Conservation (phyloP, 805 yeast genomes). For the Naumovozyma castellii region DNA sequence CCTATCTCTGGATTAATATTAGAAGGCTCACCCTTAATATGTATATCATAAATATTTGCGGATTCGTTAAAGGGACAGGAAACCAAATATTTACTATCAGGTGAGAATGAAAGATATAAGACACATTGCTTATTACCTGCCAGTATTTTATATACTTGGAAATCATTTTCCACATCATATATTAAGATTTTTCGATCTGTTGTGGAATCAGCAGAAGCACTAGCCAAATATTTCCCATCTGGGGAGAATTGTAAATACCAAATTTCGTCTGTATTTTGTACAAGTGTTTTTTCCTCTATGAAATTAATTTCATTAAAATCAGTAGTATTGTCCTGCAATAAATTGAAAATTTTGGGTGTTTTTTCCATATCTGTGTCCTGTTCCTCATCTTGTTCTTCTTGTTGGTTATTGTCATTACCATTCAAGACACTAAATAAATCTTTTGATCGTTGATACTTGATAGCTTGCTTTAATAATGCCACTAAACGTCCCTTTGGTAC, state of each 20-base stretch:
- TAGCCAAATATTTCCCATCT: constrained; percentile 64
- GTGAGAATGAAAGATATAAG: constrained; percentile 66
- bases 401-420: constrained; percentile 7
- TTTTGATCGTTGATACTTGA: constrained; percentile 35
- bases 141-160: constrained; percentile 31
- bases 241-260: constrained; percentile 79
- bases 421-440: constrained; percentile 31
- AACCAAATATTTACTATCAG: constrained; percentile 54
- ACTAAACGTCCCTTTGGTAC: constrained; percentile 45
- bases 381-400: constrained; percentile 2
- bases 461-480: constrained; percentile 43
- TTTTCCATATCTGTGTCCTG: constrained; percentile 18
- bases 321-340: constrained; percentile 11
- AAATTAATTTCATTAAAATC: constrained; percentile 7
- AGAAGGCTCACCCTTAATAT: constrained; percentile 27
- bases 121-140: constrained; percentile 45
- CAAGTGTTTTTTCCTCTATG: constrained; percentile 14
- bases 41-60: constrained; percentile 60
- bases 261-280: constrained; percentile 60
- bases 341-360: constrained; percentile 6
- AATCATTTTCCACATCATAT: constrained; percentile 51
- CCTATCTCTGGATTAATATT: constrained; percentile 8
- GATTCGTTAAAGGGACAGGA: constrained; percentile 65
- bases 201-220: constrained; percentile 50
- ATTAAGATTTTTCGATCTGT: constrained; percentile 46